phyloP scores from a whole-genome alignment of 2,329 filamentous ascomycete species.

The Westerdykella ornata region DNA sequence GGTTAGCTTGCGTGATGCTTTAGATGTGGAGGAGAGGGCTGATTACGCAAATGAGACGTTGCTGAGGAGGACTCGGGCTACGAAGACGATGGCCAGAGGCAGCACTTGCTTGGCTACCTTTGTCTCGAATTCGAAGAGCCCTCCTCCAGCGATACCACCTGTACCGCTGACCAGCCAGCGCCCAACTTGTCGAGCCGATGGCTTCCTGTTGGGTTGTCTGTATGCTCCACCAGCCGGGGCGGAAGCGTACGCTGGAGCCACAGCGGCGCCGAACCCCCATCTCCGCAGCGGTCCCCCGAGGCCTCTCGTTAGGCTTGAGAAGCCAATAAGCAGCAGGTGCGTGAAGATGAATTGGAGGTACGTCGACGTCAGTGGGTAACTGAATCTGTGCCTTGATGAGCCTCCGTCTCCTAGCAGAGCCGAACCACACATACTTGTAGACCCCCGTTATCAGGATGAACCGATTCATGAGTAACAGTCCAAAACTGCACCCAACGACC shows the following conservation, averaged over 20 bases:
- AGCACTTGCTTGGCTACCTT: conserved; percentile 44
- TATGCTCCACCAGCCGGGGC: conserved; percentile 28
- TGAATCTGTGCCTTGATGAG: conserved; percentile 39
- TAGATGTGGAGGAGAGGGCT: not conserved
- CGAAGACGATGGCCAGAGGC: conserved; percentile 46
- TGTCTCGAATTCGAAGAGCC: conserved; percentile 48
- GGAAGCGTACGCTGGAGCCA: conserved; percentile 40
- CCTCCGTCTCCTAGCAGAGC: not conserved
- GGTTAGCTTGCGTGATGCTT: conserved; percentile 1
- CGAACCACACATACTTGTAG: conserved; percentile 31
- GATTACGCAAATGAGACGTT: conserved; percentile 50
- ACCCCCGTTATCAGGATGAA: conserved; percentile 47
- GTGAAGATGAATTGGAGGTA: conserved; percentile 47
- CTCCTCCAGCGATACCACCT: conserved; percentile 49
- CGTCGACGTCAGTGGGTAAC: conserved; percentile 48
- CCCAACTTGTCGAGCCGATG: conserved; percentile 16
- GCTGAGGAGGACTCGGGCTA: conserved; percentile 47
- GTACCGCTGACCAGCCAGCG: conserved; percentile 38
- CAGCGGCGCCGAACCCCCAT: conserved; percentile 40
- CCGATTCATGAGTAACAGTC: conserved; percentile 46
- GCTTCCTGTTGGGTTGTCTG: conserved; percentile 18
- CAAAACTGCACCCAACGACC: conserved; percentile 44
- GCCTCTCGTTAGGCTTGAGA: conserved; percentile 44
- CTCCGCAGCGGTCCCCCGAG: conserved; percentile 39
- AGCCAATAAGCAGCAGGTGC: conserved; percentile 44